Percentiles rank a stretch among this genome's conserved stretches.
Conservation (phyloP, 768 basidiomycete genomes). For the Paxillus ammoniavirescens region DNA sequence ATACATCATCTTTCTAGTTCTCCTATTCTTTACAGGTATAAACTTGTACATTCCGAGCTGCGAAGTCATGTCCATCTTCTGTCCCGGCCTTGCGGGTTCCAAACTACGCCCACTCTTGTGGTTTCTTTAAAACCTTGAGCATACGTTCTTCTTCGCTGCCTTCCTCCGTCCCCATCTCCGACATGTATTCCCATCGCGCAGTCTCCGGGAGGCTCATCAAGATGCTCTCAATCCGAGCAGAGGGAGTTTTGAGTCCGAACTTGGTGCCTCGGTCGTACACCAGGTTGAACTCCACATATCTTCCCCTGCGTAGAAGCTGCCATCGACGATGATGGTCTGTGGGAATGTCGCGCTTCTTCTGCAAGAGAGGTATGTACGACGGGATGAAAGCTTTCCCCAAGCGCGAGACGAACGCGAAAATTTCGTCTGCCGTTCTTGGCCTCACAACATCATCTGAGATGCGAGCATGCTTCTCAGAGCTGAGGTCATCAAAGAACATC, state of each 20-base stretch:
- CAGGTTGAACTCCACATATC: constrained; percentile 95
- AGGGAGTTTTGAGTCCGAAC: constrained; percentile 82
- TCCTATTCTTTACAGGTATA: neutral
- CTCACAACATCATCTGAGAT: constrained; percentile 45
- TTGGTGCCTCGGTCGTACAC: constrained; percentile 87
- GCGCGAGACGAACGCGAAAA: constrained; percentile 72
- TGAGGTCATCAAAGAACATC: constrained; percentile 95
- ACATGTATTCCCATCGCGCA: constrained; percentile 89
- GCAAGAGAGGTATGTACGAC: constrained; percentile 86
- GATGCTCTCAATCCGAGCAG: constrained; percentile 86
- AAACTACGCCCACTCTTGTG: constrained; percentile 59
- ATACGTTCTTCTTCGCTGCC: constrained; percentile 68
- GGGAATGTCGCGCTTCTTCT: constrained; percentile 55
- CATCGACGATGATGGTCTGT: constrained; percentile 77
- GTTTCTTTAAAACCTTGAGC: constrained; percentile 57
- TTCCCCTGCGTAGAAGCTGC: constrained; percentile 88
- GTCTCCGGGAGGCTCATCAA: constrained; percentile 87
- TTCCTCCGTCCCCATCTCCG: constrained; percentile 61
- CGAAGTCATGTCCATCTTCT: neutral
- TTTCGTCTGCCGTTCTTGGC: constrained; percentile 59
- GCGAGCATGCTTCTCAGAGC: constrained; percentile 61
- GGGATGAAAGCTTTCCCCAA: constrained; percentile 83
- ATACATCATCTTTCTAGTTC: neutral
- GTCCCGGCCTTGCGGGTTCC: neutral
- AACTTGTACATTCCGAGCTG: neutral